These are phyloP conservation scores for Candida vaughaniae DNA, from an alignment of 805 yeast species.

Conservation along the genomic window DNA sequence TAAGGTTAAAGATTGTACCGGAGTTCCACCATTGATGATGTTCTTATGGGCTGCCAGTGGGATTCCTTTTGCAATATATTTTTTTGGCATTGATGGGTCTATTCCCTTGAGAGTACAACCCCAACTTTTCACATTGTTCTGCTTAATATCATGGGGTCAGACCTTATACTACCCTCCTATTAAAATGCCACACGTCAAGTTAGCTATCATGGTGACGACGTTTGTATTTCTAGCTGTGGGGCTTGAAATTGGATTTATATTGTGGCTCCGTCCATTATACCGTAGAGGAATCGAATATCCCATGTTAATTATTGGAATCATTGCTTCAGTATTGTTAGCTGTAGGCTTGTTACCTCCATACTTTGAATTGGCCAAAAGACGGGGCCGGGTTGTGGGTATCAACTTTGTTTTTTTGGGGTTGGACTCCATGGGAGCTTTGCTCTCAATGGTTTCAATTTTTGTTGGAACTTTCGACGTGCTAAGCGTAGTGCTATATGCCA, in stretches of 20 bases:
- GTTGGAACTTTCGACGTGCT: constrained; percentile 69
- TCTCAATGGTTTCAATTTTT: constrained; percentile 60
- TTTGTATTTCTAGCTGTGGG: constrained; percentile 52
- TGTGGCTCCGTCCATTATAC: constrained; percentile 64
- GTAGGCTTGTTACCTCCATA: constrained; percentile 87
- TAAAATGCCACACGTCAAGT: constrained; percentile 29
- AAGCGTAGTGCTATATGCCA: constrained; percentile 72
- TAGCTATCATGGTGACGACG: constrained; percentile 30
- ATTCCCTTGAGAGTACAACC: constrained; percentile 87
- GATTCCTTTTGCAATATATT: constrained; percentile 84
- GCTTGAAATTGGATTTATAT: constrained; percentile 65
- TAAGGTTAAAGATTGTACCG: constrained; percentile 74
- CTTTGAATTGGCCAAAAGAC: constrained; percentile 72
- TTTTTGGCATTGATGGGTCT: constrained; percentile 65
- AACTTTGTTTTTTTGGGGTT: constrained; percentile 74
- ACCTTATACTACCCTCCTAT: constrained; percentile 70
- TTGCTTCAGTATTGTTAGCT: constrained; percentile 75
- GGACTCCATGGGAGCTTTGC: constrained; percentile 79
- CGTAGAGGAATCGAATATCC: constrained; percentile 67
- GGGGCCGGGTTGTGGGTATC: constrained; percentile 86
- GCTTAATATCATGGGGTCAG: constrained; percentile 65
- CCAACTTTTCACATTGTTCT: constrained; percentile 70
- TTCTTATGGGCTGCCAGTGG: constrained; percentile 76
- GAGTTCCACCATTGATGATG: constrained; percentile 87
- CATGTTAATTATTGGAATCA: constrained; percentile 69